phyloP scores from a whole-genome alignment of 192 early-diverging fungal genomes.

The Backusella tuberculispora region DNA sequence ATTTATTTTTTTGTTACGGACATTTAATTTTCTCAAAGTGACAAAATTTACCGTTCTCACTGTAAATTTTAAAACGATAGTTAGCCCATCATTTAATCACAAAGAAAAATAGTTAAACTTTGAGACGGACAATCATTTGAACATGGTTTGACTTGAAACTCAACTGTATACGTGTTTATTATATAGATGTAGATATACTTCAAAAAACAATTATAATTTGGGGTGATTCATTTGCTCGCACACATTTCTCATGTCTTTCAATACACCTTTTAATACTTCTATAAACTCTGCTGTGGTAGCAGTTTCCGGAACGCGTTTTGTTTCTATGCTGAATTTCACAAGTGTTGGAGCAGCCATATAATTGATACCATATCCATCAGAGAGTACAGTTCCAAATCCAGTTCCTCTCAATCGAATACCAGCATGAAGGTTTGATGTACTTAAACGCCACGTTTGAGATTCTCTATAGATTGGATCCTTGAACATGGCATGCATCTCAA shows the following conservation, averaged over 20 bases:
- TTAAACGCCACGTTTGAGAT: constrained; percentile 71
- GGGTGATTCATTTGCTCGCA: constrained; percentile 37
- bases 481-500: constrained; percentile 57
- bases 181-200: too few species aligned
- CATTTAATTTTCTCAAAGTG: too few species aligned
- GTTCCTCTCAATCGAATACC: constrained; percentile 69
- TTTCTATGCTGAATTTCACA: constrained; percentile 84
- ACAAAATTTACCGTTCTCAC: too few species aligned
- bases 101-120: too few species aligned
- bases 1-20: too few species aligned
- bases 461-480: constrained; percentile 72
- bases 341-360: constrained; percentile 69
- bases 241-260: constrained; percentile 39
- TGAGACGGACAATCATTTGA: too few species aligned
- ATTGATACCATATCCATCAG: constrained; percentile 88
- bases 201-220: constrained; percentile 10
- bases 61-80: too few species aligned
- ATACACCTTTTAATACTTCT: constrained; percentile 11
- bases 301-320: constrained; percentile 54
- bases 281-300: constrained; percentile 24
- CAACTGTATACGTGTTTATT: too few species aligned
- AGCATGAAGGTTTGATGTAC: constrained; percentile 78
- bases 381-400: constrained; percentile 85
- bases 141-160: too few species aligned
- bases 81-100: too few species aligned